These are phyloP conservation scores for Cyphellophora europaea DNA, from an alignment of 2,329 filamentous ascomycete genomes.

Conservation along the genomic window DNA sequence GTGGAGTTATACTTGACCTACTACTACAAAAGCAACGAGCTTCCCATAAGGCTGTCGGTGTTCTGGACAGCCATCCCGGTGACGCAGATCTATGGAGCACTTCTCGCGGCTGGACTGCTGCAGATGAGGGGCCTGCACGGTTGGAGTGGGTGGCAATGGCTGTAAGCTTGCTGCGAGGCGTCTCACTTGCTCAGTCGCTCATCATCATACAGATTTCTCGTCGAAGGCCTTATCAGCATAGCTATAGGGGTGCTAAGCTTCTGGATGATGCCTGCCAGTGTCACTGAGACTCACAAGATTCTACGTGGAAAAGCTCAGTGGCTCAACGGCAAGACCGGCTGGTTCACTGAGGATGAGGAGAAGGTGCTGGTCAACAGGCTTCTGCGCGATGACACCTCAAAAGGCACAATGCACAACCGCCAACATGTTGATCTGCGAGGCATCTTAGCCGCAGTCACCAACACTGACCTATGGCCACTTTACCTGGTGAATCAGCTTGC, in stretches of 20 bases:
- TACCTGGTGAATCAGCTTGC: conserved; percentile 33
- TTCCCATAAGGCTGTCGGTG: conserved; percentile 56
- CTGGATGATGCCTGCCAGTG: conserved; percentile 30
- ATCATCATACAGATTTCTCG: conserved; percentile 27
- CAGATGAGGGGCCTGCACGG: conserved; percentile 28
- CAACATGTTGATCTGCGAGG: conserved; percentile 34
- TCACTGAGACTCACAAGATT: conserved; percentile 28
- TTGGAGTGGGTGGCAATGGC: conserved; percentile 33
- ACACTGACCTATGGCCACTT: conserved; percentile 47
- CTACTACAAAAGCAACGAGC: conserved; percentile 63
- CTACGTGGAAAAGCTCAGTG: conserved; percentile 28
- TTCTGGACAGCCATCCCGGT: conserved; percentile 57
- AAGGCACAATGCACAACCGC: conserved; percentile 36
- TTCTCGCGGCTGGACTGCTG: conserved; percentile 11
- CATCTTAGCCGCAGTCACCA: conserved; percentile 39
- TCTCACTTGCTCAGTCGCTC: conserved; percentile 15
- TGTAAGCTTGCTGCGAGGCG: no score
- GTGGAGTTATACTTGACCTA: conserved; percentile 36
- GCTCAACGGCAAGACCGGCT: no score
- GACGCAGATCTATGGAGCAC: conserved; percentile 10
- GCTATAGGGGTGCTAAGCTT: conserved; percentile 33
- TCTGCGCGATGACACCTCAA: conserved; percentile 21
- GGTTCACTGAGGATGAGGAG: no score
- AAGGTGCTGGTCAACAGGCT: conserved; percentile 53
- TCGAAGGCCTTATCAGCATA: conserved; percentile 34